Percentiles rank a stretch among this genome's conserved stretches.
Conservation (phyloP, 352 stramenopile genomes). For the Pseudoperonospora humuli region DNA sequence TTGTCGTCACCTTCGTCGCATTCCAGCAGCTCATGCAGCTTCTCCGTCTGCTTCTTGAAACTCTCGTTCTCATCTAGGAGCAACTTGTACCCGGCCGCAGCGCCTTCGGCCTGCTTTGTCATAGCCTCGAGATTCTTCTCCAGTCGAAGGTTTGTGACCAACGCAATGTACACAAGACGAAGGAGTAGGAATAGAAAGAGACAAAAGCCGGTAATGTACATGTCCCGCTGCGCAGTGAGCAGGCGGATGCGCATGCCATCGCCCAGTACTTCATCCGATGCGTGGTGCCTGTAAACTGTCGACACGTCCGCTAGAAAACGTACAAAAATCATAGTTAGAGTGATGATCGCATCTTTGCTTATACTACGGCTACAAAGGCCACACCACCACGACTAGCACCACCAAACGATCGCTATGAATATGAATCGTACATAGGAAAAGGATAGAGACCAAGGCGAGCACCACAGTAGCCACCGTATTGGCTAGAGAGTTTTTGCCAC, state of each 20-base stretch:
- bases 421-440: constrained; percentile 65
- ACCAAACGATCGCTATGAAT: too few species aligned
- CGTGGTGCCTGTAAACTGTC: constrained; percentile 66
- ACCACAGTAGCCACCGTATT: constrained; percentile 39
- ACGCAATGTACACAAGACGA: constrained; percentile 62
- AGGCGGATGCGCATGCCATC: constrained; percentile 78
- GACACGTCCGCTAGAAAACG: constrained; percentile 50
- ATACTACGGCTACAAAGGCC: too few species aligned
- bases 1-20: constrained; percentile 31
- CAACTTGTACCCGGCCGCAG: constrained; percentile 51
- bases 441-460: constrained; percentile 50
- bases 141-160: constrained; percentile 58
- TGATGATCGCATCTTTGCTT: too few species aligned
- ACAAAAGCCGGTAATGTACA: constrained; percentile 84
- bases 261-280: constrained; percentile 39
- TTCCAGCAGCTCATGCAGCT: constrained; percentile 48
- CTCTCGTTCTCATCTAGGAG: constrained; percentile 65
- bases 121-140: constrained; percentile 66
- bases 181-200: constrained; percentile 80
- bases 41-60: constrained; percentile 57
- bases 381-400: too few species aligned
- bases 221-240: constrained; percentile 68
- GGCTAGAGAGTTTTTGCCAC: constrained; percentile 36
- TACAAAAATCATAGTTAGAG: not conserved
- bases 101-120: constrained; percentile 72